Evolutionary conservation across 1,284 basidiomycete species (phyloP).

Genomic region (Rhodotorula sp.): DNA sequence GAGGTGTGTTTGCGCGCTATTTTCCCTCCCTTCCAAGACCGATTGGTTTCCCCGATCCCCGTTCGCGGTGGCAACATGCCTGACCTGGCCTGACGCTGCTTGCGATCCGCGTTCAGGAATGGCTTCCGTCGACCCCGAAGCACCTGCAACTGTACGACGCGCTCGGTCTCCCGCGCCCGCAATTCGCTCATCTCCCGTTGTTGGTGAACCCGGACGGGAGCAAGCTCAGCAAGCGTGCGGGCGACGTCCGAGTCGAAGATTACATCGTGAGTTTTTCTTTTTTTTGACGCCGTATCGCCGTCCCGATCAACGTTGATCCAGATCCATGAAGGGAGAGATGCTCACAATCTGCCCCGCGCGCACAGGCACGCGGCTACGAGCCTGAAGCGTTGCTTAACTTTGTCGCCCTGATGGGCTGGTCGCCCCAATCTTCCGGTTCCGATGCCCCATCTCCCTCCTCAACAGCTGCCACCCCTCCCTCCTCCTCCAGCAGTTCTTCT

Average conservation of each 20-base stretch:
- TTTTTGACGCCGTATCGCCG: too few species aligned
- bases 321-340: neutral
- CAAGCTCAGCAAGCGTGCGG: constrained; percentile 92
- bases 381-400: constrained; percentile 87
- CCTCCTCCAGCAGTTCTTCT: neutral
- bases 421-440: constrained; percentile 50
- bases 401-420: constrained; percentile 91
- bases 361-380: constrained; percentile 71
- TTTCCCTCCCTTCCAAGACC: rapidly evolving
- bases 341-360: neutral
- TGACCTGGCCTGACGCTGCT: neutral
- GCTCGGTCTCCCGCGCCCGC: constrained; percentile 68
- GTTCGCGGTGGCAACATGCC: neutral
- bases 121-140: constrained; percentile 90
- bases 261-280: constrained; percentile 62
- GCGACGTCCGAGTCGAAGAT: constrained; percentile 79
- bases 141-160: constrained; percentile 86
- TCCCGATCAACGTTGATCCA: too few species aligned
- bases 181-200: constrained; percentile 88
- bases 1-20: constrained; percentile 63
- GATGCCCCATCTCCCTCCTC: neutral
- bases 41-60: neutral
- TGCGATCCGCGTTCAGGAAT: constrained; percentile 63
- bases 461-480: neutral
- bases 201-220: constrained; percentile 84